Percentiles rank a stretch among this genome's conserved stretches.
Conservation (phyloP, 331 rosid species). For the Ulmus americana region DNA sequence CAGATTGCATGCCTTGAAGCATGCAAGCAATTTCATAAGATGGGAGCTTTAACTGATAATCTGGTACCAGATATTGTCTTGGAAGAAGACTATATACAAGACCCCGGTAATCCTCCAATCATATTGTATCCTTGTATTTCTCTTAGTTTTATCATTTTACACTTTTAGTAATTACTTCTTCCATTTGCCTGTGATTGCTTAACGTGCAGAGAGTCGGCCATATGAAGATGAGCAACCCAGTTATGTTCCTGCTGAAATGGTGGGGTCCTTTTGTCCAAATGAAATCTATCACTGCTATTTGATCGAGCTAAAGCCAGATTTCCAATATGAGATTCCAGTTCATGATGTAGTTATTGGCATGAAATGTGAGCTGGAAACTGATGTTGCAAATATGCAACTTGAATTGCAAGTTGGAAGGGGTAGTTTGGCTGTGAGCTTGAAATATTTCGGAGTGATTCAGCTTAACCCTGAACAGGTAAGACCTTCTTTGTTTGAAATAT, state of each 20-base stretch:
- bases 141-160: slow-evolving; percentile 8
- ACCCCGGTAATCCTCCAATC: slow-evolving; percentile 38
- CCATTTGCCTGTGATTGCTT: not conserved
- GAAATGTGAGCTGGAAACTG: slow-evolving; percentile 46
- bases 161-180: not conserved
- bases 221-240: slow-evolving; percentile 50
- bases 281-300: slow-evolving; percentile 56
- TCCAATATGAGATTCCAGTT: slow-evolving; percentile 39
- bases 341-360: slow-evolving; percentile 50
- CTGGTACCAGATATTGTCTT: slow-evolving; percentile 61
- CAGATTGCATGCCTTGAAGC: slow-evolving; percentile 84
- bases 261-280: slow-evolving; percentile 21
- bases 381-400: slow-evolving; percentile 39
- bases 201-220: slow-evolving; percentile 44
- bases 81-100: slow-evolving; percentile 49
- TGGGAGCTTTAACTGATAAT: slow-evolving; percentile 73
- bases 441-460: slow-evolving; percentile 38
- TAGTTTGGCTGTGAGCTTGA: slow-evolving; percentile 38
- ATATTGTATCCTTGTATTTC: slow-evolving; percentile 8
- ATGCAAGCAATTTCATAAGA: slow-evolving; percentile 72
- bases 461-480: slow-evolving; percentile 52
- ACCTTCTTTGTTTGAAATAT: slow-evolving; percentile 5
- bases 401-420: slow-evolving; percentile 51
- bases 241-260: slow-evolving; percentile 62
- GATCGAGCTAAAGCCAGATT: slow-evolving; percentile 50